Evolutionary conservation across 1,284 basidiomycete genomes (phyloP), one percentile per base, ranked within the genome.

Genomic region (Mycena citricolor): DNA sequence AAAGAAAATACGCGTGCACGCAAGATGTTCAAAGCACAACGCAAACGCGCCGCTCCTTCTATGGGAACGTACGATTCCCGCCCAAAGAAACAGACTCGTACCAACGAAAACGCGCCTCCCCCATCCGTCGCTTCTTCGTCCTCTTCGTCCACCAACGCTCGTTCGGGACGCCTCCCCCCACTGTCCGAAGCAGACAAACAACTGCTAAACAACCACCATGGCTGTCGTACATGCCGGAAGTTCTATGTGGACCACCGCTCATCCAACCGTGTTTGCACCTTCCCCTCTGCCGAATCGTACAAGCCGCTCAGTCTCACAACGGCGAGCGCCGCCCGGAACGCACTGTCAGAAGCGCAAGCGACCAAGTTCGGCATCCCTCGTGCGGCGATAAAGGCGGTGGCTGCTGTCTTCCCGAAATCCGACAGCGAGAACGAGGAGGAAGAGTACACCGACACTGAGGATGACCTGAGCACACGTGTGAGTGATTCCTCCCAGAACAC

Each of bases 211-310:
- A 33, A 22, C 0, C 21, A 49, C 22, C 30, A 42, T 3, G 47
- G 42, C 1, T 44, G 47, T 19, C 22, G n/a, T 22, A 35, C 26
- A 4, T 47, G 45, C 23, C 28, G 45, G 1, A 21, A 25, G 3
- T 35, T 42, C 19, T 38, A 14, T 7, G 45, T 32, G 5, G 34
- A 34, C 6, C 45, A 47, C 26, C 20, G 7, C 10, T 14, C 26
- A 1, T 2, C 3, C 1, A 8, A 32, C 5, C 42, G 45, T 28
- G 5, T 24, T 2, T 43, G 33, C 20, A 13, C 13, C 8, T 43
- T 43, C 33, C 41, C 33, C 2, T 8, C 24, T 16, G 17, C 8
- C 2, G 33, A 12, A 25, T 14, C 21, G 11, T 22, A 24, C 25
- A 36, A 19, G 12, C 17, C 25, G 8, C 20, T 43, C 14, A 43